Conservation (phyloP, 1,139 yeast species). For the Zygoascus hellenicus region DNA sequence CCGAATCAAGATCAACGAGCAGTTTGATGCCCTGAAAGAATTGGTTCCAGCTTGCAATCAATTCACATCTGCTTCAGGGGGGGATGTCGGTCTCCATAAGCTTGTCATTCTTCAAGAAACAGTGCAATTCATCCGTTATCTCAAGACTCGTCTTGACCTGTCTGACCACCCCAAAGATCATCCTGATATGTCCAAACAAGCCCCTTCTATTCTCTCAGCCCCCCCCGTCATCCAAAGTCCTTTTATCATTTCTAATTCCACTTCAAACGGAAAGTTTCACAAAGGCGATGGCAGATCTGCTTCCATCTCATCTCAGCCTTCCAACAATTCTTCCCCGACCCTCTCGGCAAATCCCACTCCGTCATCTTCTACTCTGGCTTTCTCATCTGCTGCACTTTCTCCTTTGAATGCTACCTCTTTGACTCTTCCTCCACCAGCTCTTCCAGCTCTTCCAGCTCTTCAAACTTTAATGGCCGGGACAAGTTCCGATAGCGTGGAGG, state of each 20-base stretch:
- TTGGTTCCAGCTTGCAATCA: constrained; percentile 72
- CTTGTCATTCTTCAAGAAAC: constrained; percentile 73
- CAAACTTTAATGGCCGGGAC: too few relatives aligned
- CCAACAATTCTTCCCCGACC: constrained; percentile 1
- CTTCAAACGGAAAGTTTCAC: constrained; percentile 1
- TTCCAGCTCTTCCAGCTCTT: neutral
- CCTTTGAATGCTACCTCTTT: neutral
- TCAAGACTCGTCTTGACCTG: constrained; percentile 39
- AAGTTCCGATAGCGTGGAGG: too few relatives aligned
- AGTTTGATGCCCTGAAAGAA: constrained; percentile 73
- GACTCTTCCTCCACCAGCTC: constrained; percentile 8
- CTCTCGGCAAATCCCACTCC: neutral
- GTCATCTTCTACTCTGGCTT: neutral
- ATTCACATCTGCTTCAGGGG: constrained; percentile 32
- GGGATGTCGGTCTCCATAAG: constrained; percentile 66
- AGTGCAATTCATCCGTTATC: constrained; percentile 69
- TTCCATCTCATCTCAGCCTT: neutral
- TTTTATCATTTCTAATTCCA: constrained; percentile 2
- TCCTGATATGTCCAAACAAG: neutral
- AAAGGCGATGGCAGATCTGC: constrained; percentile 3
- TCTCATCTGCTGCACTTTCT: neutral
- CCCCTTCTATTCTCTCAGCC: neutral
- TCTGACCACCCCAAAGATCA: constrained; percentile 14
- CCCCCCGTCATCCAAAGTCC: neutral
- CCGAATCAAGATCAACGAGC: constrained; percentile 71